phyloP scores from a whole-genome alignment of 129 eudicot genomes.

The Saposhnikovia divaricata region DNA sequence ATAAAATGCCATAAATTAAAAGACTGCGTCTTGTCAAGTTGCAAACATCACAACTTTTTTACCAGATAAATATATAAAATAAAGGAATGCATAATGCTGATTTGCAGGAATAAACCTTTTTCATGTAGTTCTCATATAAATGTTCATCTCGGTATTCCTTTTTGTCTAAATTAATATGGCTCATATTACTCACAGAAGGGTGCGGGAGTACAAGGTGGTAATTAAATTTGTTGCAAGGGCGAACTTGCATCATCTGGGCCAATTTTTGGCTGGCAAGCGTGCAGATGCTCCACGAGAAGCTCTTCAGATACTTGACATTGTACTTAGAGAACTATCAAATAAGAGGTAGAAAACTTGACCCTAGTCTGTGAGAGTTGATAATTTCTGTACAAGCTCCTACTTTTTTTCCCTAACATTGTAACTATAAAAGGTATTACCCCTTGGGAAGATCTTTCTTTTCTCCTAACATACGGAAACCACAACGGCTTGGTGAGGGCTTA shows the following conservation, averaged over 20 bases:
- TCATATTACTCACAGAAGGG: conserved; percentile 34
- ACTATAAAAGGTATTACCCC: conserved; percentile 50
- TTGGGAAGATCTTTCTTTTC: conserved; percentile 84
- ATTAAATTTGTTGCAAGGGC: conserved; percentile 53
- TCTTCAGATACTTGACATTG: conserved; percentile 56
- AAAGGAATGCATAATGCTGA: not conserved
- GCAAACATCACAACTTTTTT: not conserved
- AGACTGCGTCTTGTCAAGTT: not conserved
- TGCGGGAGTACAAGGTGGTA: conserved; percentile 45
- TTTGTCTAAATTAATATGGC: not conserved
- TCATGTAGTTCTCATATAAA: not conserved
- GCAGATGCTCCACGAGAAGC: conserved; percentile 65
- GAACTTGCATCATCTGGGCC: conserved; percentile 52
- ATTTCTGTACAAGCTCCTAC: not conserved
- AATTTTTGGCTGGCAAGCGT: conserved; percentile 56
- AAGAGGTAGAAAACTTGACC: conserved; percentile 30
- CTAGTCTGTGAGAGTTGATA: not conserved
- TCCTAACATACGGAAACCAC: conserved; percentile 60
- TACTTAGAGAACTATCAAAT: conserved; percentile 50
- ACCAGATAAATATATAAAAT: not conserved
- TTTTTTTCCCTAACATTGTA: conserved; percentile 9
- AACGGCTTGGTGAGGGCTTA: conserved; percentile 80
- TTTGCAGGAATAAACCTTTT: not conserved
- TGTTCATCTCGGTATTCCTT: not conserved
- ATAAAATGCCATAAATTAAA: not conserved